Evolutionary conservation across 108 stramenopile species (phyloP).

Genomic region (Skeletonema tropicum): DNA sequence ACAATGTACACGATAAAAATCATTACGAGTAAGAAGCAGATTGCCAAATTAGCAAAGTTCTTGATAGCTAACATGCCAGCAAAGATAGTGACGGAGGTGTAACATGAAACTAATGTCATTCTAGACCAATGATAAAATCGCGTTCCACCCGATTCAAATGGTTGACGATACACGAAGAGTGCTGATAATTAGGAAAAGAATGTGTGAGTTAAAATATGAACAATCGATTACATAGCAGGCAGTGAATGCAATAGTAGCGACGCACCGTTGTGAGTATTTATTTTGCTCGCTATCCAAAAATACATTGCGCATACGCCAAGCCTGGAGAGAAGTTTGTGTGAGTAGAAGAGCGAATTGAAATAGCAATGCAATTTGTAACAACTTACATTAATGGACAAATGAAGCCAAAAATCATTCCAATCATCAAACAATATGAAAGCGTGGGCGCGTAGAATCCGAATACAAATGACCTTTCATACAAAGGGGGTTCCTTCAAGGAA

Average conservation of each 20-base stretch:
- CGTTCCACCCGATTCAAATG: constrained; percentile 61
- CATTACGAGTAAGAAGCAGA: constrained; percentile 35
- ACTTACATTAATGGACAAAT: constrained; percentile 42
- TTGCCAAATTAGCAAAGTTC: constrained; percentile 10
- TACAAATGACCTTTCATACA: constrained; percentile 33
- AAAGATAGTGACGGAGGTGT: constrained; percentile 46
- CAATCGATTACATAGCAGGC: background rate
- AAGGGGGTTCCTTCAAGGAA: constrained; percentile 33
- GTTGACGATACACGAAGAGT: constrained; percentile 57
- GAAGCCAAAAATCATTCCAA: constrained; percentile 44
- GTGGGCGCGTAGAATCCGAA: constrained; percentile 23
- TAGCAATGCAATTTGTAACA: background rate
- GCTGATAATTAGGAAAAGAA: constrained; percentile 1
- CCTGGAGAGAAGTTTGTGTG: constrained; percentile 20
- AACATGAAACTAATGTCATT: constrained; percentile 48
- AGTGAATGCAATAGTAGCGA: background rate
- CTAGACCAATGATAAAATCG: constrained; percentile 59
- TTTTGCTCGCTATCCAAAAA: constrained; percentile 58
- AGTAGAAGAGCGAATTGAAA: background rate
- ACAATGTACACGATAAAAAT: constrained; percentile 27
- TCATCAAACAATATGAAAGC: constrained; percentile 40
- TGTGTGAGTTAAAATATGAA: background rate
- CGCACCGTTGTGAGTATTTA: constrained; percentile 58
- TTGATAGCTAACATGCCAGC: constrained; percentile 38
- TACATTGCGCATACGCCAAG: constrained; percentile 49